phyloP scores from a whole-genome alignment of 2,329 filamentous ascomycete species.

The Calonectria crousiana region DNA sequence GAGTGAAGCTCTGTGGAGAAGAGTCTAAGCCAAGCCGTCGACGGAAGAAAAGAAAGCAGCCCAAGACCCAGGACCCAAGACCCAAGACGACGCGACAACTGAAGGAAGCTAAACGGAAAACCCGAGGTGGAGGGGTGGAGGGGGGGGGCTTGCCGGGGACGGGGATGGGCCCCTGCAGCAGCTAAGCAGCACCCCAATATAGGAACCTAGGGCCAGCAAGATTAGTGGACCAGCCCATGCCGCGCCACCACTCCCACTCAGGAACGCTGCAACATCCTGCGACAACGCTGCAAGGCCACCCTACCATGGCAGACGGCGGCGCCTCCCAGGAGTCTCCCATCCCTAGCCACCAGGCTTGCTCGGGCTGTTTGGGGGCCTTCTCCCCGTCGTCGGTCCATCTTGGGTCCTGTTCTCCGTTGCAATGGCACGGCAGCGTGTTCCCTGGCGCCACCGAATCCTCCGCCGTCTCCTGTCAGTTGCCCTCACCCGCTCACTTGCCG shows the following conservation, averaged over 20 bases:
- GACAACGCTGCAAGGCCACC: neutral
- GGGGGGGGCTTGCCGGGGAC: neutral
- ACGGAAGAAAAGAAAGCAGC: neutral
- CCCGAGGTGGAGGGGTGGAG: constrained; percentile 2
- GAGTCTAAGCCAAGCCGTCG: neutral
- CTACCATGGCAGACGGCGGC: neutral
- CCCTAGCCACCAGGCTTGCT: neutral
- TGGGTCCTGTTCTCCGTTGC: neutral
- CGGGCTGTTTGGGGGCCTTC: neutral
- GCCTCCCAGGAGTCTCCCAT: constrained; percentile 1
- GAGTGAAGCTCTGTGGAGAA: constrained; percentile 24
- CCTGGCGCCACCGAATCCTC: neutral
- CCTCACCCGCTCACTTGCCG: neutral
- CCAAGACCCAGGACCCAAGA: neutral
- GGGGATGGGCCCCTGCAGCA: constrained; percentile 5
- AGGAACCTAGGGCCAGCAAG: neutral
- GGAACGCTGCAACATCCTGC: neutral
- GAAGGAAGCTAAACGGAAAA: constrained; percentile 14
- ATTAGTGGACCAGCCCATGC: constrained; percentile 13
- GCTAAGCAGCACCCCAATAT: constrained; percentile 6
- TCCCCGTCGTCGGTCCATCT: neutral
- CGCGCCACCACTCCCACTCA: constrained; percentile 25
- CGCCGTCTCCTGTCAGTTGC: neutral
- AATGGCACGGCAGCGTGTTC: neutral
- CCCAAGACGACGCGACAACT: constrained; percentile 20